Conservation (phyloP, 805 yeast genomes). For the Starmera dryadoides region DNA sequence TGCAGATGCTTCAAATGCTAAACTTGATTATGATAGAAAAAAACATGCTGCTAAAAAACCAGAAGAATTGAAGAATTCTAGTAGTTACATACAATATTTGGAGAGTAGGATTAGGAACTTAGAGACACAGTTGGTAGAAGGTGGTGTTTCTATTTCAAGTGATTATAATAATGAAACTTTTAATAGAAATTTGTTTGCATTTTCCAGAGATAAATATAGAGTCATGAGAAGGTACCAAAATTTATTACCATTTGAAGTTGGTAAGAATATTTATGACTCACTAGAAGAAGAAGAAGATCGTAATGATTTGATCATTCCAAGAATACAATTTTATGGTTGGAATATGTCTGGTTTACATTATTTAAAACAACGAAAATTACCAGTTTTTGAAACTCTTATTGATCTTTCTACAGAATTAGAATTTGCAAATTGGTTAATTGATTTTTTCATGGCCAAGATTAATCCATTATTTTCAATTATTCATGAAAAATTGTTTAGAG, state of each 20-base stretch:
- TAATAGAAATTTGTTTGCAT: conserved; percentile 19
- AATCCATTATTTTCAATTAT: conserved; percentile 47
- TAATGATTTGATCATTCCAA: conserved; percentile 34
- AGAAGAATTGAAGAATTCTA: conserved; percentile 1
- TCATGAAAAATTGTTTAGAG: conserved; percentile 46
- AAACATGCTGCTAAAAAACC: neutral
- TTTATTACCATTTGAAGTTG: conserved; percentile 32
- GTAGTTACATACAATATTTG: conserved; percentile 25
- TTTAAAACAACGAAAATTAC: conserved; percentile 27
- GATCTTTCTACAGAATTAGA: conserved; percentile 15
- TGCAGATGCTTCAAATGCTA: neutral
- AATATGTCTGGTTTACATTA: conserved; percentile 55
- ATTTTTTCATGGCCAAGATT: conserved; percentile 38
- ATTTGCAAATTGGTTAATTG: conserved; percentile 26
- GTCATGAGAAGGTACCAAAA: conserved; percentile 40
- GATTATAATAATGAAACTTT: conserved; percentile 10
- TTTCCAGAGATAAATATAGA: conserved; percentile 36
- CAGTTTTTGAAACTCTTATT: conserved; percentile 16
- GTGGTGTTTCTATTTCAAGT: conserved; percentile 1
- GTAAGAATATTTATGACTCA: conserved; percentile 24
- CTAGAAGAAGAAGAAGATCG: conserved; percentile 26
- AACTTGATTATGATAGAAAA: neutral
- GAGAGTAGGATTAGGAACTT: conserved; percentile 34
- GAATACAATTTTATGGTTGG: conserved; percentile 61
- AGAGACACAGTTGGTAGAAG: conserved; percentile 20